Conservation (phyloP, 257 asterid genomes). For the Gentiana dahurica region DNA sequence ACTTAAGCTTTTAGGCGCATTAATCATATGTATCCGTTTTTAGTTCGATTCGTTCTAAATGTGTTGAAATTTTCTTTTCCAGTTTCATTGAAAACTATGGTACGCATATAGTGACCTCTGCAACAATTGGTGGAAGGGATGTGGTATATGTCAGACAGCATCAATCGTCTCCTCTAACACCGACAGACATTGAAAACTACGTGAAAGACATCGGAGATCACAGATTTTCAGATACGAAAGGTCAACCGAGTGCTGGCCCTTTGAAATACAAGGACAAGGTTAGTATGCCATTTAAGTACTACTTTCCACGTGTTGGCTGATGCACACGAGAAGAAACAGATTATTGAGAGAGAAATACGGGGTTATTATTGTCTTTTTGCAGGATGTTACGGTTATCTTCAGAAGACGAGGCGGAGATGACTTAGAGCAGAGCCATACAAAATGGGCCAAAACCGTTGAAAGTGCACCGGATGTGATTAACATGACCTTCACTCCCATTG, state of each 20-base stretch:
- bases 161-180: constrained; percentile 79
- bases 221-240: constrained; percentile 75
- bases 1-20: too few relatives aligned
- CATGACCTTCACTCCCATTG: constrained; percentile 89
- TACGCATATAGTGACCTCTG: constrained; percentile 93
- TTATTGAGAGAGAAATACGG: background rate
- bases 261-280: constrained; percentile 98
- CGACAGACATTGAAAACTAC: constrained; percentile 63
- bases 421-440: constrained; percentile 91
- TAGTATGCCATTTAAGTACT: constrained; percentile 13
- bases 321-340: too few relatives aligned
- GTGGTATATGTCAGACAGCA: constrained; percentile 83
- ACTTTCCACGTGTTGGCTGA: too few relatives aligned
- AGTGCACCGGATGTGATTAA: constrained; percentile 91
- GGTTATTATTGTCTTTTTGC: constrained; percentile 21
- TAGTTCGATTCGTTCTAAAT: background rate
- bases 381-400: constrained; percentile 97
- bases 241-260: constrained; percentile 57
- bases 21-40: background rate
- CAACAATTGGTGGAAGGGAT: constrained; percentile 93
- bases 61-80: constrained; percentile 22
- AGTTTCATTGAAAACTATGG: constrained; percentile 97
- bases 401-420: constrained; percentile 99
- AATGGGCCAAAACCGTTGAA: constrained; percentile 88
- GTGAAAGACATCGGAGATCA: constrained; percentile 88